A percentile compares a stretch with the other conserved stretches of the same genome.
These are phyloP conservation scores for Neofusicoccum parvum DNA, from an alignment of 2,329 filamentous ascomycete species.

Conservation along the genomic window DNA sequence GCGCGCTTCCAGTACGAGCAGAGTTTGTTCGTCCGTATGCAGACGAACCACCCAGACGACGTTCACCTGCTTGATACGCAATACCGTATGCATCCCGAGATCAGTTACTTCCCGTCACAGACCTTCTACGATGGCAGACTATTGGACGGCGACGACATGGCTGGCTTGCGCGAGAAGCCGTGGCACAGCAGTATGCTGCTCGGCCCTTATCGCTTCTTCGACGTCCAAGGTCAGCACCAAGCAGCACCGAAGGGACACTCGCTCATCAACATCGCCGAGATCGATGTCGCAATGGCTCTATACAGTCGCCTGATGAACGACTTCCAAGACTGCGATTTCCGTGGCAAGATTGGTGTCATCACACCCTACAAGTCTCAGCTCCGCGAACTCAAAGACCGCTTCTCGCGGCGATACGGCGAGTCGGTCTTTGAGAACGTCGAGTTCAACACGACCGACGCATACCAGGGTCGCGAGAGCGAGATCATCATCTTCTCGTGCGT, in stretches of 20 bases:
- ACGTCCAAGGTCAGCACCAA: conserved; percentile 85
- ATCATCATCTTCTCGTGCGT: conserved; percentile 99
- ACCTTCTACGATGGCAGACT: conserved; percentile 92
- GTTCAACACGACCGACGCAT: conserved; percentile 98
- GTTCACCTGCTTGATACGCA: conserved; percentile 96
- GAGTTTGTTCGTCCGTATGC: conserved; percentile 98
- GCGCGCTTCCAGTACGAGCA: conserved; percentile 94
- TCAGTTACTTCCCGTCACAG: conserved; percentile 84
- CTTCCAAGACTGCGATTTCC: conserved; percentile 68
- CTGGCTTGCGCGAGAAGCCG: conserved; percentile 69
- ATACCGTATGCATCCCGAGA: conserved; percentile 99
- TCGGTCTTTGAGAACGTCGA: conserved; percentile 78
- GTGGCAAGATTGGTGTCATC: conserved; percentile 90
- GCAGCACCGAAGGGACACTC: conserved; percentile 83
- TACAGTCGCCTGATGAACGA: conserved; percentile 79
- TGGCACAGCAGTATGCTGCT: conserved; percentile 86
- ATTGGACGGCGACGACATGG: conserved; percentile 84
- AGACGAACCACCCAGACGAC: conserved; percentile 82
- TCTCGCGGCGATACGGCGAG: conserved; percentile 72
- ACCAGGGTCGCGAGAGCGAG: conserved; percentile 94
- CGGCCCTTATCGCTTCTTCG: conserved; percentile 94
- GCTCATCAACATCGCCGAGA: conserved; percentile 82
- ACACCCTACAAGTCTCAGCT: conserved; percentile 97
- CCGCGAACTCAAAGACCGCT: conserved; percentile 74
- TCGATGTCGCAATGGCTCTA: conserved; percentile 82